phyloP scores from a whole-genome alignment of 345 rosid genomes.

The Moricandia arvensis region DNA sequence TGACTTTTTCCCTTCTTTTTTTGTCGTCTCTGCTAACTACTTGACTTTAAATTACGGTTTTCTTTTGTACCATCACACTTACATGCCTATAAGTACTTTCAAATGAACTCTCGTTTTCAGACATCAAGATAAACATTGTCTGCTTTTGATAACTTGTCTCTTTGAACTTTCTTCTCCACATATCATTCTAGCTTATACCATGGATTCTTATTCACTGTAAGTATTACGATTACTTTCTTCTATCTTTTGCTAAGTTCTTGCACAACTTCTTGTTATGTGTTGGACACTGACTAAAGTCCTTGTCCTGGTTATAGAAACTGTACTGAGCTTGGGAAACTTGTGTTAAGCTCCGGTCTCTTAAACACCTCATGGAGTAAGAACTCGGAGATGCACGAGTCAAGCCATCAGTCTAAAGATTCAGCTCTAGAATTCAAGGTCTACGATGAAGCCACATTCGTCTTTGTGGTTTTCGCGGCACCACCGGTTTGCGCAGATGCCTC shows the following conservation, averaged over 20 bases:
- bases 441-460: neutral
- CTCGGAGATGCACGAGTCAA: conserved; percentile 15
- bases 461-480: conserved; percentile 42
- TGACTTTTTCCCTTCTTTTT: no score
- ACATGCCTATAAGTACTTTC: neutral
- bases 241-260: neutral
- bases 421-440: conserved; percentile 4
- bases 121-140: neutral
- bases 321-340: conserved; percentile 44
- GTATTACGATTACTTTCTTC: neutral
- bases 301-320: conserved; percentile 39
- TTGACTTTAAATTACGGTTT: neutral
- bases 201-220: conserved; percentile 26
- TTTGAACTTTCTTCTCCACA: neutral
- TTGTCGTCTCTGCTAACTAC: no score
- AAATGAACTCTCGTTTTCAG: neutral
- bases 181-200: neutral
- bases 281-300: neutral
- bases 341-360: conserved; percentile 50
- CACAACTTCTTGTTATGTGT: neutral
- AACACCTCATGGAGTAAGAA: conserved; percentile 40
- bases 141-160: neutral
- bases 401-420: neutral
- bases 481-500: conserved; percentile 2
- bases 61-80: neutral